phyloP scores from a whole-genome alignment of 2,329 filamentous ascomycete genomes.

The Alternaria panax region DNA sequence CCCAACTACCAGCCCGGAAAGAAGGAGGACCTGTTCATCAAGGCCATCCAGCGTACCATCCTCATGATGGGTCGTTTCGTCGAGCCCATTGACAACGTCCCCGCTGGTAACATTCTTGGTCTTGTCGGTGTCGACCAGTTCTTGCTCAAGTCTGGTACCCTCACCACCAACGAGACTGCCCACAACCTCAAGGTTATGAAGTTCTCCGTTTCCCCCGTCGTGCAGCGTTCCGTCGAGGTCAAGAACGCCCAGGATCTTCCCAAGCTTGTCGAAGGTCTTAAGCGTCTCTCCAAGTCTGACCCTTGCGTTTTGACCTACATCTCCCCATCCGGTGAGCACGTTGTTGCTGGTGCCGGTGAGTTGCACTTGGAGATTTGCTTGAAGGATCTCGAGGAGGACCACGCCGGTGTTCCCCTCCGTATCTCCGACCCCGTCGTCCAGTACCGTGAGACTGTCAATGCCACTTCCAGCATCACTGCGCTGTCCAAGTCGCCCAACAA shows the following conservation, averaged over 20 bases:
- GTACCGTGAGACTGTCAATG: constrained; percentile 95
- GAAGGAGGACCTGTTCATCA: constrained; percentile 99
- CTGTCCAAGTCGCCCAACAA: constrained; percentile 99
- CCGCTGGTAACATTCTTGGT: constrained; percentile 99
- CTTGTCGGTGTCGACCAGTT: constrained; percentile 99
- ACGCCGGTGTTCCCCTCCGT: constrained; percentile 96
- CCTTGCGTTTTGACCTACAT: constrained; percentile 95
- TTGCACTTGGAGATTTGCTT: constrained; percentile 99
- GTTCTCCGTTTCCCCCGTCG: constrained; percentile 99
- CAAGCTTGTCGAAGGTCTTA: constrained; percentile 99
- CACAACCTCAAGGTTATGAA: constrained; percentile 99
- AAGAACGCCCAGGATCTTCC: constrained; percentile 99
- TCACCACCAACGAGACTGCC: constrained; percentile 94
- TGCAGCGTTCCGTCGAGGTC: constrained; percentile 97
- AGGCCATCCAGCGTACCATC: constrained; percentile 99
- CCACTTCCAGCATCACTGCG: constrained; percentile 89
- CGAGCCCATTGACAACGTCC: constrained; percentile 98
- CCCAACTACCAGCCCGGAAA: constrained; percentile 98
- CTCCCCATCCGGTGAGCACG: constrained; percentile 94
- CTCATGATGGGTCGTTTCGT: constrained; percentile 99
- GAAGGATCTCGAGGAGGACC: constrained; percentile 99
- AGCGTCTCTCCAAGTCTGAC: constrained; percentile 99
- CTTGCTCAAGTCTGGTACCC: constrained; percentile 99
- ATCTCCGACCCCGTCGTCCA: constrained; percentile 98
- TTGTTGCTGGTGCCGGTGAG: constrained; percentile 99